Evolutionary conservation across 331 rosid genomes (phyloP), one percentile per base, ranked within the genome.

Genomic region (Pyrus hybrid): DNA sequence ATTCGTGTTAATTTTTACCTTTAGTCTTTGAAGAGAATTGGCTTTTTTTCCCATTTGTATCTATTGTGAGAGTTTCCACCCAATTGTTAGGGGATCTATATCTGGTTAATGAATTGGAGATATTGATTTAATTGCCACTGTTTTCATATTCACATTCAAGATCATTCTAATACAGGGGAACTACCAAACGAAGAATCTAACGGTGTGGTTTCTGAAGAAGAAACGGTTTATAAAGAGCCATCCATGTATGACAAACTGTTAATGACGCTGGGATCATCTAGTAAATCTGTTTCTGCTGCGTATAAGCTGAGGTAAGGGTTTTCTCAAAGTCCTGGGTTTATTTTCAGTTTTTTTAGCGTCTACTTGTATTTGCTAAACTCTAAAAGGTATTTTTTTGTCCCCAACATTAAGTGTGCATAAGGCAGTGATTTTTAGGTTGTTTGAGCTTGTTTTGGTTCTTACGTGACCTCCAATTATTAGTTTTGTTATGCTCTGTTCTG

Each of bases 191-290:
- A 76, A 78, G 77, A 83, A 63, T 58, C 71, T 45, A 74, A 8
- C 0, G 23, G 65, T 32, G 76, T 49, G 51, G 62, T 68, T 21
- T 78, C 80, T 6, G 80, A 70, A 32, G 84, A 83, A 25, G 76
- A 82, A 41, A 47, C 63, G 25, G 67, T 47, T 80, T 67, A 74
- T 29, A 53, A 69, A 30, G 85, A 83, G 70, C 70, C 79, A 58
- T 81, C 88, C 2, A 67, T 73, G 28, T 87, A 84, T 71, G 86
- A 87, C 22, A 71, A 79, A 60, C 49, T 87, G 70, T 68, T 84
- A 58, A 75, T 70, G 74, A 67, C 58, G 20, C 73, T 84, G 70
- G 79, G 72, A 13, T 79, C 90, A 25, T 79, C 81, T 35, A 71
- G 76, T 72, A 79, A 84, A 80, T 70, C 83, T 67, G 81, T 82